phyloP scores from a whole-genome alignment of 192 early-diverging fungal genomes.

The Mortierella alpina region DNA sequence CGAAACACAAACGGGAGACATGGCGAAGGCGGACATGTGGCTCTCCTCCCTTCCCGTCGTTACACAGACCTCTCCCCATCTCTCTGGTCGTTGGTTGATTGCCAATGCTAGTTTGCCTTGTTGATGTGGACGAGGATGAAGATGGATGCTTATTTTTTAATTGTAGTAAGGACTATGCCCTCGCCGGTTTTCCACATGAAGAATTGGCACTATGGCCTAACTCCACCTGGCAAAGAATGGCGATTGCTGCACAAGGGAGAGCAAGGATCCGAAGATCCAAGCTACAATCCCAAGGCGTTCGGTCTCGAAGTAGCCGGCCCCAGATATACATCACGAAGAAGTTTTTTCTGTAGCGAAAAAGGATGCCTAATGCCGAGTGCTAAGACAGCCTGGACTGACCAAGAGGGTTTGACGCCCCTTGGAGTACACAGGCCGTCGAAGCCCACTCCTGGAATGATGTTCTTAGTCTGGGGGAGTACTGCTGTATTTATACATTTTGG shows the following conservation, averaged over 20 bases:
- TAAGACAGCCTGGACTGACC: slow-evolving; percentile 41
- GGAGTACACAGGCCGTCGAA: slow-evolving; percentile 30
- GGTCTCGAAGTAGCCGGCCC: slow-evolving; percentile 55
- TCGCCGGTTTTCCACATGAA: slow-evolving; percentile 57
- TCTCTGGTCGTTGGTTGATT: no score
- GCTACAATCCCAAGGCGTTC: slow-evolving; percentile 47
- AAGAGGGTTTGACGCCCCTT: slow-evolving; percentile 8
- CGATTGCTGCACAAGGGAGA: slow-evolving; percentile 42
- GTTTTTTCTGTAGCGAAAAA: slow-evolving; percentile 22
- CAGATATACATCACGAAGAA: slow-evolving; percentile 54
- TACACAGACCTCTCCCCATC: no score
- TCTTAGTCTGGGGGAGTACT: background rate
- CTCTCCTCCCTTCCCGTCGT: no score
- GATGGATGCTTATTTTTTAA: no score
- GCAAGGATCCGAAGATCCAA: slow-evolving; percentile 5
- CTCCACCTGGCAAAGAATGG: slow-evolving; percentile 59
- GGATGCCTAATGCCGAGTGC: slow-evolving; percentile 57
- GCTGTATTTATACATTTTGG: slow-evolving; percentile 9
- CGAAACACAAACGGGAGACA: no score
- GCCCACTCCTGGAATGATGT: slow-evolving; percentile 39
- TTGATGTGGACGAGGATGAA: no score
- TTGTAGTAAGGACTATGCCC: slow-evolving; percentile 23
- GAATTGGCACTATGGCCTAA: slow-evolving; percentile 55
- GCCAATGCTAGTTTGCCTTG: no score
- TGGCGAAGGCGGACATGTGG: no score